Base-by-base conservation (phyloP, 2,329 filamentous ascomycete species). In the Paracamarosporium sp. region DNA sequence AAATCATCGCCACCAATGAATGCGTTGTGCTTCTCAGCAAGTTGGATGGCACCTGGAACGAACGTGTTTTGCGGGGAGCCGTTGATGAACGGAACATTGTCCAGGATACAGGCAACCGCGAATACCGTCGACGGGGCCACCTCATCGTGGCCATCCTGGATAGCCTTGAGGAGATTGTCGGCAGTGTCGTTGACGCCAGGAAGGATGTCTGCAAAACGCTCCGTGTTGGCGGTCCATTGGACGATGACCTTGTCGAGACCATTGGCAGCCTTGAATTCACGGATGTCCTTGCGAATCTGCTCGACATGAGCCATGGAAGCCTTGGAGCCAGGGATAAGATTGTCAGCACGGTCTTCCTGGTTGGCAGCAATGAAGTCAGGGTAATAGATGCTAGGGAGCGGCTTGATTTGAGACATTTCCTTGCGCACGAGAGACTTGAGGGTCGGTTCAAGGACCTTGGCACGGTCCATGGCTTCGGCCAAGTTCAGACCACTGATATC, bases 31-130 rank as follows among this genome's bases (percentile, higher is more conserved):
- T 90, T 85, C 83, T 96, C 91, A 22, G 95, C 95, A 57, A 99
- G 88, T 74, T 94, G 85, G 67, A 98, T 89, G 59, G 90, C 91
- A 72, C 95, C 95, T 8, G 94, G 94, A 20, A 99, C 94, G 72
- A 99, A 98, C 41, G 95, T 99, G 85, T 99, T 99, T 81, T 99
- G 95, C 31, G 95, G 95, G 63, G 95, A 99, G 57, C 95, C 95
- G 80, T 99, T 99, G 88, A 99, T 97, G 85, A 99, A 99, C 3
- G 95, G 94, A 12, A 88, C 86, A 31, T 87, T 84, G 77, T 99
- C 95, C 40, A 97, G 86, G 71, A 98, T 97, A 74, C 88, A 95
- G 51, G 95, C 94, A 52, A 99, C 92, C 11, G 95, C 93, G 72
- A 99, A 99, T 70, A 99, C 86, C 50, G 94, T 98, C 22, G 95